These are phyloP conservation scores for Penicillium chermesinum DNA, from an alignment of 495 filamentous ascomycete species.

Conservation along the genomic window DNA sequence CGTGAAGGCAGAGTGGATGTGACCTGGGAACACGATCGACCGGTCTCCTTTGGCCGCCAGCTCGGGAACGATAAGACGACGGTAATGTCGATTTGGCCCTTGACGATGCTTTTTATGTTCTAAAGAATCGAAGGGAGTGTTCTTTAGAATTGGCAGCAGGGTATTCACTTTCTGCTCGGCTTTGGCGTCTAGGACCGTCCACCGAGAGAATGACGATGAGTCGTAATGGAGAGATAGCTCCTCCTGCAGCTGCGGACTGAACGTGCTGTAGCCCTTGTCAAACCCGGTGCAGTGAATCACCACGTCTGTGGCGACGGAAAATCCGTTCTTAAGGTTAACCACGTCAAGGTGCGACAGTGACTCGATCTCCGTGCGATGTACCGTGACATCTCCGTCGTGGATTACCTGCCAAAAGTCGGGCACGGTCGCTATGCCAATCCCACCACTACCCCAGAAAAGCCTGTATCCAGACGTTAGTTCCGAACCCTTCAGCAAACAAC, in stretches of 20 bases:
- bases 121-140: conserved; percentile 17
- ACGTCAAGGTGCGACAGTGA: not conserved
- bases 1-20: conserved; percentile 48
- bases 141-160: not conserved
- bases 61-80: conserved; percentile 46
- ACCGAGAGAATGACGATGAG: conserved; percentile 3
- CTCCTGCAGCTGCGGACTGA: conserved; percentile 3
- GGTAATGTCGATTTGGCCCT: conserved; percentile 41
- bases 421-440: conserved; percentile 29
- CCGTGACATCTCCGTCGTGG: conserved; percentile 28
- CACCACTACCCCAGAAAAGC: conserved; percentile 33
- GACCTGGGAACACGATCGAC: conserved; percentile 54
- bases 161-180: conserved; percentile 21
- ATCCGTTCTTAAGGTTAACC: not conserved
- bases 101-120: not conserved
- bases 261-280: conserved; percentile 16
- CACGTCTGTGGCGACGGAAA: conserved; percentile 15
- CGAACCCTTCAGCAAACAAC: not conserved
- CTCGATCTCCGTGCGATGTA: conserved; percentile 12
- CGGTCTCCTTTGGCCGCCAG: conserved; percentile 38
- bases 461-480: conserved; percentile 12
- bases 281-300: conserved; percentile 30
- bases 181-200: conserved; percentile 18
- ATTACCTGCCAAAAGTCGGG: conserved; percentile 17
- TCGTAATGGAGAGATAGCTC: conserved; percentile 10